These are phyloP conservation scores for Acorus calamus DNA, from an alignment of 106 monocot genomes.

Conservation along the genomic window DNA sequence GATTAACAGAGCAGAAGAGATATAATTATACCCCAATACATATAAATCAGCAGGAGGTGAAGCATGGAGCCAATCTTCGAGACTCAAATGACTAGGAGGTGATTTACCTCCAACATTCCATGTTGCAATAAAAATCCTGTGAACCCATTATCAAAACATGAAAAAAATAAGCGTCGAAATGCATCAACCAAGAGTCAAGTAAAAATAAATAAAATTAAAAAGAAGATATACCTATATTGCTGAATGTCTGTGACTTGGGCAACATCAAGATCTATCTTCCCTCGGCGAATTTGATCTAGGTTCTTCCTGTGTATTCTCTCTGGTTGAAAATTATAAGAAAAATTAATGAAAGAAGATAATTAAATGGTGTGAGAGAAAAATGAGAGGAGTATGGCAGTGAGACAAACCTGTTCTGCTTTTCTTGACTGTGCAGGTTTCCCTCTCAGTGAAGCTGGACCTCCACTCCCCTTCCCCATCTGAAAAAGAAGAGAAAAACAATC, in stretches of 20 bases:
- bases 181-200: not conserved
- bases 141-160: slow-evolving; percentile 1
- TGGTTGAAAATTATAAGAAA: slow-evolving; percentile 9
- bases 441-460: slow-evolving; percentile 60
- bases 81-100: slow-evolving; percentile 47
- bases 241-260: slow-evolving; percentile 48
- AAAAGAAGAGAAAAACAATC: slow-evolving; percentile 8
- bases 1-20: not conserved
- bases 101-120: slow-evolving; percentile 91
- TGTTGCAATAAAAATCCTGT: slow-evolving; percentile 71
- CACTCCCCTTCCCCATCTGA: slow-evolving; percentile 35
- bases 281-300: slow-evolving; percentile 25
- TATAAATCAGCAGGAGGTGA: slow-evolving; percentile 77
- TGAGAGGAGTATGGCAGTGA: not conserved
- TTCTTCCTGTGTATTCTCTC: slow-evolving; percentile 39
- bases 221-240: slow-evolving; percentile 37
- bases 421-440: slow-evolving; percentile 40
- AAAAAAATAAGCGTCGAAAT: not conserved
- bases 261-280: slow-evolving; percentile 53
- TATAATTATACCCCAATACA: slow-evolving; percentile 48
- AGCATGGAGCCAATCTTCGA: slow-evolving; percentile 78
- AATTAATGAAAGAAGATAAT: slow-evolving; percentile 3
- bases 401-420: slow-evolving; percentile 48
- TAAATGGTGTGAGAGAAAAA: slow-evolving; percentile 12
- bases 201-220: not conserved